Evolutionary conservation across 306 rosid species (phyloP).

Genomic region (Casuarina glauca): DNA sequence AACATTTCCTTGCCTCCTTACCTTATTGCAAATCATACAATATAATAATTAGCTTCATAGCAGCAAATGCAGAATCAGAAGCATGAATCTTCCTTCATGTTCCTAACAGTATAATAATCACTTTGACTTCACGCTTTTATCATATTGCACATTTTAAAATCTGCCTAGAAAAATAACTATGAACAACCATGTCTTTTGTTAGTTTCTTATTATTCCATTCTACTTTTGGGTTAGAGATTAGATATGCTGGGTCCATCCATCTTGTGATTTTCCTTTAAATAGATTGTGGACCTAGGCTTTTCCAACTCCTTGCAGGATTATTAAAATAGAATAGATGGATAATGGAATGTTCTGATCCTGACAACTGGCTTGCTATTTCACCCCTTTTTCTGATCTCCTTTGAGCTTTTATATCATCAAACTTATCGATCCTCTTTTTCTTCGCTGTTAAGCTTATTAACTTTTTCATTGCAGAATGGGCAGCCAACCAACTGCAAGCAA

Average conservation of each 20-base stretch:
- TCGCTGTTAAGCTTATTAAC: conserved; percentile 5
- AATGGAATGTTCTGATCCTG: background rate
- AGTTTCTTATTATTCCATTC: background rate
- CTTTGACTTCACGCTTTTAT: background rate
- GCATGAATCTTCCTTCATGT: conserved; percentile 1
- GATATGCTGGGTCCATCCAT: too few species aligned
- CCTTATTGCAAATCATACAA: conserved; percentile 22
- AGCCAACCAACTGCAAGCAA: conserved; percentile 65
- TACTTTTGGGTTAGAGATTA: background rate
- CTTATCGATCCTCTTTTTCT: conserved; percentile 5
- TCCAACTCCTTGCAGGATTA: background rate
- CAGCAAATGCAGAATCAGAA: background rate
- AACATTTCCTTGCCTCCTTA: conserved; percentile 33
- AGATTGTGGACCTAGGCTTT: background rate
- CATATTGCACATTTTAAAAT: background rate
- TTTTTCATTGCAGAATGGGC: conserved; percentile 71
- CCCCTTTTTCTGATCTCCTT: background rate
- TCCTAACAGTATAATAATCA: background rate
- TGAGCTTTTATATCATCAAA: background rate
- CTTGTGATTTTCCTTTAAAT: too few species aligned
- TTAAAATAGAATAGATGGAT: background rate
- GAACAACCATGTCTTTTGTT: background rate
- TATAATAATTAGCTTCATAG: background rate
- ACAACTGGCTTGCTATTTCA: conserved; percentile 1
- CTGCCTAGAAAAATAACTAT: too few species aligned